phyloP scores from a whole-genome alignment of 225 moss, liverwort and hornwort genomes.

The Antitrichia curtipendula region DNA sequence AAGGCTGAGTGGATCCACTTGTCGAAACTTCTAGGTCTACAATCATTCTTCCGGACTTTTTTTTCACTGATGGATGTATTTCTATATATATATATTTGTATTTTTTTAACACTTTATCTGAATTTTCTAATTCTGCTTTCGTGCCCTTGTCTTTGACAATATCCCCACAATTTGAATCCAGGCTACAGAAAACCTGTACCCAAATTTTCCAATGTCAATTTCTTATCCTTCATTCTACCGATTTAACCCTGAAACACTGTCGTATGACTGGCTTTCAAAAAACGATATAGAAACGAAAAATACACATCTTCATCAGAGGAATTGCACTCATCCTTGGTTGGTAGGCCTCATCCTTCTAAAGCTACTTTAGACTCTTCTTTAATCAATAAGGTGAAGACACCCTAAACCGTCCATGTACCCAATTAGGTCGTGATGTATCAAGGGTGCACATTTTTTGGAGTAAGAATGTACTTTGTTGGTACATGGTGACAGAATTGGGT shows the following conservation, averaged over 20 bases:
- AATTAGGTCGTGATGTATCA: too few relatives aligned
- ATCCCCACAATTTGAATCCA: not conserved
- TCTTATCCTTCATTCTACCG: too few relatives aligned
- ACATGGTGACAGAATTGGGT: too few relatives aligned
- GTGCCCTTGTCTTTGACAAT: not conserved
- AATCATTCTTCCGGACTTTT: not conserved
- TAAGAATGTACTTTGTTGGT: too few relatives aligned
- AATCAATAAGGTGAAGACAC: too few relatives aligned
- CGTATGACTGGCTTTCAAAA: not conserved
- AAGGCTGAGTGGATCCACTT: not conserved
- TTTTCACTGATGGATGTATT: not conserved
- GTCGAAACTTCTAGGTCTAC: too few relatives aligned
- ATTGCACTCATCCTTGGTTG: not conserved
- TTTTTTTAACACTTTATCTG: not conserved
- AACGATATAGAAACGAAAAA: not conserved
- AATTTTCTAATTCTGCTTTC: not conserved
- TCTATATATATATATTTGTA: too few relatives aligned
- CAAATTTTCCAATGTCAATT: too few relatives aligned
- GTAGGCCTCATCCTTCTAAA: not conserved
- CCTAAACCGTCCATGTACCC: too few relatives aligned
- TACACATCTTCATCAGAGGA: not conserved
- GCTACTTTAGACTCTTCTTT: not conserved
- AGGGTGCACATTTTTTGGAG: too few relatives aligned
- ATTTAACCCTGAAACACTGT: not conserved
- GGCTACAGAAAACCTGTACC: not conserved